Evolutionary conservation across 2,329 filamentous ascomycete genomes (phyloP).

Genomic region (Talaromyces albobiverticillius): DNA sequence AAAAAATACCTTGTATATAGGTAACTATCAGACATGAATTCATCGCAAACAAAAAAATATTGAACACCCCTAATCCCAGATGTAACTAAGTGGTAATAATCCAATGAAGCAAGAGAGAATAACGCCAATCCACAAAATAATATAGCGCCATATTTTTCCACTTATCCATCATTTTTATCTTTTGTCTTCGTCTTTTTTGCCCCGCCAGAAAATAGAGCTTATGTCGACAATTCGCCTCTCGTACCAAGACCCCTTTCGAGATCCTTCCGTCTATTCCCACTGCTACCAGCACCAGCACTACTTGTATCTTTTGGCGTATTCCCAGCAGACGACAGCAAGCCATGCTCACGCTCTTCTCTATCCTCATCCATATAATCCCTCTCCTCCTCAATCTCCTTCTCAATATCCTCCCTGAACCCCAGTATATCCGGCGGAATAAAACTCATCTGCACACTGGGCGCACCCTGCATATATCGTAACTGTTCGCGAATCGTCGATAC

Average conservation of each 20-base stretch:
- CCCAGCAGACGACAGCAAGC: slow-evolving; percentile 2
- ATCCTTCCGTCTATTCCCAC: slow-evolving; percentile 29
- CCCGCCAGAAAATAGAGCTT: slow-evolving; percentile 11
- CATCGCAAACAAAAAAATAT: no score
- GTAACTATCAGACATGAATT: no score
- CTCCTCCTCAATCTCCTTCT: slow-evolving; percentile 47
- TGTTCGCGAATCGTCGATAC: slow-evolving; percentile 79
- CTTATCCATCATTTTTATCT: no score
- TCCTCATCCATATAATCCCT: slow-evolving; percentile 36
- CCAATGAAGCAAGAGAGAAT: no score
- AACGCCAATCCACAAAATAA: slow-evolving; percentile 2
- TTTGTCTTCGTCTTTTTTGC: no score
- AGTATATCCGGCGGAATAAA: slow-evolving; percentile 75
- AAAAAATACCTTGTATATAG: no score
- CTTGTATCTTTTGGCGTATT: no score
- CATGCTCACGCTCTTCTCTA: slow-evolving; percentile 38
- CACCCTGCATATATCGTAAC: slow-evolving; percentile 76
- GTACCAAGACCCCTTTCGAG: slow-evolving; percentile 33
- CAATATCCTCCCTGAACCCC: slow-evolving; percentile 49
- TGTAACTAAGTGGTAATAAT: no score
- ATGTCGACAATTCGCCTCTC: slow-evolving; percentile 37
- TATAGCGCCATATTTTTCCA: slow-evolving; percentile 5
- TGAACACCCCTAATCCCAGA: no score
- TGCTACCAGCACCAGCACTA: background rate
- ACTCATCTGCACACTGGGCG: slow-evolving; percentile 83